Evolutionary conservation across 2,329 filamentous ascomycete species (phyloP), one percentile per base, ranked within the genome.

Genomic region (Calonectria pteridis): DNA sequence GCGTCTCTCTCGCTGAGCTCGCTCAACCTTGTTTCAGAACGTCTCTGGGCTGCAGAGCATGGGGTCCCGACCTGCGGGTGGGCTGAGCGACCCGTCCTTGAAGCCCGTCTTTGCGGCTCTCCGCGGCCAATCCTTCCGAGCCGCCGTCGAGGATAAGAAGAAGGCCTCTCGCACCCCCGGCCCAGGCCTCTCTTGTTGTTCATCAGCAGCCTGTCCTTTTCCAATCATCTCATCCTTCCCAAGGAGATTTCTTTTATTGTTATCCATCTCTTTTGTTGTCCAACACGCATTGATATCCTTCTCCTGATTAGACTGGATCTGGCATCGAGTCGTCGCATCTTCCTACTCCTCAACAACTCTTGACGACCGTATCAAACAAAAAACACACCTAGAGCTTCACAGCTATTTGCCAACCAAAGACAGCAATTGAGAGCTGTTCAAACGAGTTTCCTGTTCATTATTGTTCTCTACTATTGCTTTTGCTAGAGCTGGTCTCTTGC

Each of bases 141-240:
- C 65, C 71, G 68, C 31, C 71, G 46, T 20, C 14, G 23, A 70
- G 71, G 77, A 80, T 80, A 80, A 80, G 78, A 80, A 80, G 78
- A 78, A 73, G 78, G 78, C 78, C 78, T 80, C 78, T 64, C 73
- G 69, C 69, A 43, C 67, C 78, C 78, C 79, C 76, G 78, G 78
- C 78, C 78, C 78, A 73, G 68, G 67, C 70, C 53, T 40, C 43
- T 62, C 63, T 66, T 74, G 50, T 51, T 71, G 31, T 72, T 76
- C 76, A 75, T 79, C 75, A 55, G 75, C 76, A 77, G 75, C 72
- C 79, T 79, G 77, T 78, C 75, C 77, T 74, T 80, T 75, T 71
- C 73, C 77, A 79, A 78, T 79, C 76, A 74, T 80, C 75, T 67
- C 64, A 46, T 67, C 23, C 31, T 67, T 53, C 72, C 69, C 62